Evolutionary conservation across 2,329 filamentous ascomycete genomes (phyloP), one percentile per base, ranked within the genome.

Genomic region (Bipolaris gigantea): DNA sequence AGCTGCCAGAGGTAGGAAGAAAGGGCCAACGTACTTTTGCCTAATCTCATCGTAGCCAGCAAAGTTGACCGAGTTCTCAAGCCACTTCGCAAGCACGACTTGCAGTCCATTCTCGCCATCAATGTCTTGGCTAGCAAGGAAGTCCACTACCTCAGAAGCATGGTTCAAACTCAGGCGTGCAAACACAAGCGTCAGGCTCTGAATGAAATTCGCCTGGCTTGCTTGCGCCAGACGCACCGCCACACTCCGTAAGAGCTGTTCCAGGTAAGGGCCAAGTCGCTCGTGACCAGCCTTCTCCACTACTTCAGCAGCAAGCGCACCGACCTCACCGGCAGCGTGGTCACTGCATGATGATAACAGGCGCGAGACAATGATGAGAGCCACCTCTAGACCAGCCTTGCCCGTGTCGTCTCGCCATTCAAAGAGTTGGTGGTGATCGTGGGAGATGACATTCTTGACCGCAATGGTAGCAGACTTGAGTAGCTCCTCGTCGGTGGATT

Each of bases 11-110:
- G 1, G 5, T 25, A 2, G 5, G 16, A 25, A 16, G 9, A 35
- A 32, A 27, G 27, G 18, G 18, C 15, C 15, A 41, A 40, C 86
- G 75, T 79, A 92, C 89, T 97, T 99, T 75, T 97, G 91, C 64
- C 92, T 85, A 65, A 97, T 97, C 74, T 97, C 93, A 66, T 97
- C 92, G 66, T 97, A 99, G 11, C 94, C 94, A n/a, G 92, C 92
- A 76, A 99, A 99, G 74, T 89, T 96, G 74, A 96, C 85, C 4
- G 92, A 96, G 75, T 97, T 96, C 77, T 97, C 94, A 1, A 99
- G 81, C 94, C 94, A 99, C 76, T 97, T 97, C 75, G 87, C 83
- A 62, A 97, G 79, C 3, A 99, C 94, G 21, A 97, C 87, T 60
- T 92, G 85, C 7, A 99, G 79, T n/a, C 92, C 94, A 67, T 83